These are phyloP conservation scores for Mollisiaceae sp. DNA, from an alignment of 2,329 filamentous ascomycete genomes.

Conservation along the genomic window DNA sequence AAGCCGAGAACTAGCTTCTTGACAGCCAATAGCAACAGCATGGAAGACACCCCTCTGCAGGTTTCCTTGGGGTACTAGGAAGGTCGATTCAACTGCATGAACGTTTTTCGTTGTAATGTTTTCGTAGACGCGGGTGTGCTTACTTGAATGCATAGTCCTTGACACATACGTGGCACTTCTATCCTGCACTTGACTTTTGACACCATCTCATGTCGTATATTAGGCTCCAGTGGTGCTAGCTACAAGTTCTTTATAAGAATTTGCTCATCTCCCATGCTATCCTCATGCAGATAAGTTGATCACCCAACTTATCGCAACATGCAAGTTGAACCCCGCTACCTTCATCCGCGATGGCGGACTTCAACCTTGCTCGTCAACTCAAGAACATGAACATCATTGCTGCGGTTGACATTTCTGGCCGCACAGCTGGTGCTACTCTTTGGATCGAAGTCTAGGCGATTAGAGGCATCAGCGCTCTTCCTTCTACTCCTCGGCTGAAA, in stretches of 20 bases:
- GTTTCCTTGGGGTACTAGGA: neutral
- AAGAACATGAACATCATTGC: constrained; percentile 5
- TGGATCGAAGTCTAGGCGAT: constrained; percentile 2
- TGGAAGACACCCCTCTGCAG: no score
- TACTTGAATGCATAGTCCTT: neutral
- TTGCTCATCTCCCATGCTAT: neutral
- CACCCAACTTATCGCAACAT: neutral
- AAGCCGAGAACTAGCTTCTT: no score
- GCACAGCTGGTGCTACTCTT: neutral
- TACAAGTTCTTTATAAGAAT: neutral
- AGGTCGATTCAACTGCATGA: neutral
- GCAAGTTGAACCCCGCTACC: neutral
- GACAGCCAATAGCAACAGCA: no score
- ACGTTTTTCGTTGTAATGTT: neutral
- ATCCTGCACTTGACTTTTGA: neutral
- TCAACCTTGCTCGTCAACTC: neutral
- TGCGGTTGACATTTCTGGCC: constrained; percentile 15
- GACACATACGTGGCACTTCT: neutral
- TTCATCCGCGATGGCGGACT: neutral
- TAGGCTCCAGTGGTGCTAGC: neutral
- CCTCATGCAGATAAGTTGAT: neutral
- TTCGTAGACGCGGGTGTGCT: neutral
- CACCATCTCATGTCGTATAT: neutral
- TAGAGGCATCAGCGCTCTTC: neutral
- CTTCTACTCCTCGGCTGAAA: no score